phyloP scores from a whole-genome alignment of 176 grass and related monocot species.

The Dactylis glomerata region DNA sequence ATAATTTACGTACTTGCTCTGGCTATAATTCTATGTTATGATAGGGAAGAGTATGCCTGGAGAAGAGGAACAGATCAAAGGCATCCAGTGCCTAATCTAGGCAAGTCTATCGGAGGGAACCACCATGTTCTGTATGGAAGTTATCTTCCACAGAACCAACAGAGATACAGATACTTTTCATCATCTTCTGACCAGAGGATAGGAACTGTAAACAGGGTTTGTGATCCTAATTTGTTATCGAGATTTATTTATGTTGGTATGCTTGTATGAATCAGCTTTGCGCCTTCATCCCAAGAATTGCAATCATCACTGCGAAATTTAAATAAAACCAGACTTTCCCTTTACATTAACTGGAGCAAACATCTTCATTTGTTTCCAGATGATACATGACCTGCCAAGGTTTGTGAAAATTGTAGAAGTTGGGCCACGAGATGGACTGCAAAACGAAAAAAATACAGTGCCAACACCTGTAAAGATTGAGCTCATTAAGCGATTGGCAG shows the following conservation, averaged over 20 bases:
- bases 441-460: constrained; percentile 75
- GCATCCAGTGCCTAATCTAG: neutral
- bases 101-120: constrained; percentile 1
- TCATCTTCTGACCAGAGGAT: constrained; percentile 19
- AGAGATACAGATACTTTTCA: constrained; percentile 43
- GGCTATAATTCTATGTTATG: constrained; percentile 1
- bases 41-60: constrained; percentile 36
- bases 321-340: too few species aligned
- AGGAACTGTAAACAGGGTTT: constrained; percentile 42
- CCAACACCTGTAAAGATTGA: constrained; percentile 81
- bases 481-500: constrained; percentile 61
- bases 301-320: neutral
- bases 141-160: constrained; percentile 21
- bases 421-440: constrained; percentile 88
- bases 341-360: neutral
- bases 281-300: neutral
- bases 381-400: constrained; percentile 46
- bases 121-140: neutral
- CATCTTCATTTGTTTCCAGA: constrained; percentile 37
- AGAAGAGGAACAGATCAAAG: constrained; percentile 27
- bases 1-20: neutral
- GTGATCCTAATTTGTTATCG: neutral
- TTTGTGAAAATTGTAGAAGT: constrained; percentile 91
- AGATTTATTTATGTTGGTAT: neutral
- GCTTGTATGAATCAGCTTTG: neutral